Percentiles rank a stretch among this genome's conserved stretches.
These are phyloP conservation scores for Silene noctiflora DNA, from an alignment of 179 eudicot genomes.

Conservation along the genomic window DNA sequence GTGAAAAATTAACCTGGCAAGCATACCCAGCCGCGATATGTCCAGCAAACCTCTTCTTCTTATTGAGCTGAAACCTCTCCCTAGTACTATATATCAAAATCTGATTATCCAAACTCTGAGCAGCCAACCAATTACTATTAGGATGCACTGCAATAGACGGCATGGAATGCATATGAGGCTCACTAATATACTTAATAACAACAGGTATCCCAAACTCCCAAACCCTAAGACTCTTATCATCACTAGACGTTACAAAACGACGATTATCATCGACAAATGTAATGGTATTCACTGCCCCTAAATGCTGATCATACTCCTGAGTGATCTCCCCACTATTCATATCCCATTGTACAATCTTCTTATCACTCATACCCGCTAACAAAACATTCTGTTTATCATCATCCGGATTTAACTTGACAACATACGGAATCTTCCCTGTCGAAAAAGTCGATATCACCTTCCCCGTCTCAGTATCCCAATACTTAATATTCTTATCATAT, in stretches of 20 bases:
- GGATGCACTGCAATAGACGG: constrained; percentile 86
- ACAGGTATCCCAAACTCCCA: constrained; percentile 98
- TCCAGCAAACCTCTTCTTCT: constrained; percentile 95
- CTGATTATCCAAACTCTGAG: constrained; percentile 97
- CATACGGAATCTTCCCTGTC: constrained; percentile 88
- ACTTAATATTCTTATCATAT: constrained; percentile 91
- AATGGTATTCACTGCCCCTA: constrained; percentile 92
- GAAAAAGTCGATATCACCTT: constrained; percentile 88
- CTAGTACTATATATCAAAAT: constrained; percentile 84
- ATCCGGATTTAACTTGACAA: constrained; percentile 88
- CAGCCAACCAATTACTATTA: constrained; percentile 87
- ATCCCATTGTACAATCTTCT: constrained; percentile 98
- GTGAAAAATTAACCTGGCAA: constrained; percentile 95
- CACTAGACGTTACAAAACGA: constrained; percentile 92
- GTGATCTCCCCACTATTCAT: constrained; percentile 78
- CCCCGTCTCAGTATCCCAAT: constrained; percentile 96
- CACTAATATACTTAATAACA: constrained; percentile 94
- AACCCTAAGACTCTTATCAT: constrained; percentile 88
- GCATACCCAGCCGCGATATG: constrained; percentile 96
- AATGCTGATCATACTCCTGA: constrained; percentile 96
- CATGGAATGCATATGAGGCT: constrained; percentile 99
- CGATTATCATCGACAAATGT: constrained; percentile 93
- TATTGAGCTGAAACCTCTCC: constrained; percentile 89
- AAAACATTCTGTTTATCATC: constrained; percentile 93
- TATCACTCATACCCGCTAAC: constrained; percentile 95